Conservation (phyloP, 139 green algal genomes). For the Mesostigma viride region DNA sequence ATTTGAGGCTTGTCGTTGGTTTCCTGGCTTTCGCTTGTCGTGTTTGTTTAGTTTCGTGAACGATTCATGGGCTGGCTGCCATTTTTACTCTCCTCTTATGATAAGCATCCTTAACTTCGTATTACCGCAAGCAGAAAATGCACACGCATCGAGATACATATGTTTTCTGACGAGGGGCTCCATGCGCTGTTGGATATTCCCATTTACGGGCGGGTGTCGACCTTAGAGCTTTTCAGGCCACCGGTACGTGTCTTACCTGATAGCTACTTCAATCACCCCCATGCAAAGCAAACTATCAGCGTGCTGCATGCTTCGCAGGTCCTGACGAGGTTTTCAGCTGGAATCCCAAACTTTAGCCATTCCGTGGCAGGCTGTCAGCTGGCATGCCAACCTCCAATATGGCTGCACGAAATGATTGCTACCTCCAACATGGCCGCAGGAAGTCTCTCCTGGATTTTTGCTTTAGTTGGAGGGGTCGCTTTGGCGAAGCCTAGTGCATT, state of each 20-base stretch:
- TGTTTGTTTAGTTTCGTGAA: not conserved
- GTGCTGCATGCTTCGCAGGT: no score
- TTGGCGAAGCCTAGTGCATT: no score
- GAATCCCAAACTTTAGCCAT: no score
- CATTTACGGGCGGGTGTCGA: slow-evolving; percentile 80
- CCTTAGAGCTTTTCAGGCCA: slow-evolving; percentile 74
- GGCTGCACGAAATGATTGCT: no score
- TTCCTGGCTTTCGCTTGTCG: not conserved
- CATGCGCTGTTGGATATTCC: slow-evolving; percentile 76
- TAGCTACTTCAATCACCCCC: not conserved
- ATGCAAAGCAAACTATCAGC: no score
- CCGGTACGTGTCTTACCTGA: slow-evolving; percentile 8
- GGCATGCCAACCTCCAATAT: no score
- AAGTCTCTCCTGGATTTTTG: no score
- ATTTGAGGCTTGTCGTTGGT: not conserved
- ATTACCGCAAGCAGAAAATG: no score
- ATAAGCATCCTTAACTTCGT: not conserved
- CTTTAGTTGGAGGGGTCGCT: no score
- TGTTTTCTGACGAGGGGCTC: slow-evolving; percentile 67
- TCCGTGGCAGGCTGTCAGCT: no score
- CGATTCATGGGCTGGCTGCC: not conserved
- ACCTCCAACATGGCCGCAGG: no score
- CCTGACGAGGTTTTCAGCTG: no score
- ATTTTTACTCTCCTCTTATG: not conserved
- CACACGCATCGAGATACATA: slow-evolving; percentile 79